Conservation (phyloP, 345 rosid species). For the Pistacia integerrima region DNA sequence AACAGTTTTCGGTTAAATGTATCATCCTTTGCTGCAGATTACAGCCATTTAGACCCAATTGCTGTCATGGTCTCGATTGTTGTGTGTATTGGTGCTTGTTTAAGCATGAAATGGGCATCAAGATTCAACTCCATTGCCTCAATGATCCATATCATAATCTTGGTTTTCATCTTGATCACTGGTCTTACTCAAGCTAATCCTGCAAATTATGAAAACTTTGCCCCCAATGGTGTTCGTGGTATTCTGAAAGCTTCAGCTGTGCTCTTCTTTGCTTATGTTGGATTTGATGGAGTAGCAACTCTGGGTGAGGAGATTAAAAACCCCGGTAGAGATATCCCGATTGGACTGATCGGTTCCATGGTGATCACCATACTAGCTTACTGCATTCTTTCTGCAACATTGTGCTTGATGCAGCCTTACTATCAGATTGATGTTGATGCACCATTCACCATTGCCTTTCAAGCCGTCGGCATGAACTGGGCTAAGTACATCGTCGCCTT, state of each 20-base stretch:
- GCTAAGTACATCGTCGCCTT: constrained; percentile 64
- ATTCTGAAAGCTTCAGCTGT: constrained; percentile 53
- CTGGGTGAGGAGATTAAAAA: constrained; percentile 70
- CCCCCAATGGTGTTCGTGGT: constrained; percentile 55
- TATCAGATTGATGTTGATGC: constrained; percentile 50
- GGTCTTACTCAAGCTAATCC: constrained; percentile 51
- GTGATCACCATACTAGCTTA: constrained; percentile 36
- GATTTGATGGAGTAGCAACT: constrained; percentile 65
- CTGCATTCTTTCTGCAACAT: constrained; percentile 46
- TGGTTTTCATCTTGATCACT: constrained; percentile 49
- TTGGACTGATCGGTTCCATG: constrained; percentile 72
- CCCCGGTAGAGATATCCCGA: constrained; percentile 62
- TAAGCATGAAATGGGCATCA: constrained; percentile 60
- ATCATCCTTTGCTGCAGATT: constrained; percentile 31
- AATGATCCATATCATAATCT: constrained; percentile 43
- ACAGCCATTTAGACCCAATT: constrained; percentile 60
- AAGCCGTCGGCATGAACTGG: constrained; percentile 55
- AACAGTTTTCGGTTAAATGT: constrained; percentile 50
- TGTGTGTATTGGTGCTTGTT: constrained; percentile 38
- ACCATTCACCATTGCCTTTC: constrained; percentile 60
- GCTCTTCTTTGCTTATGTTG: constrained; percentile 66
- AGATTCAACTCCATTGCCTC: constrained; percentile 59
- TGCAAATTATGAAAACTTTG: constrained; percentile 38
- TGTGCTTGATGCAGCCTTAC: constrained; percentile 58
- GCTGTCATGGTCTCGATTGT: constrained; percentile 34